Base-by-base conservation (phyloP, 1,139 yeast species). In the Kodamaea anthophila region DNA sequence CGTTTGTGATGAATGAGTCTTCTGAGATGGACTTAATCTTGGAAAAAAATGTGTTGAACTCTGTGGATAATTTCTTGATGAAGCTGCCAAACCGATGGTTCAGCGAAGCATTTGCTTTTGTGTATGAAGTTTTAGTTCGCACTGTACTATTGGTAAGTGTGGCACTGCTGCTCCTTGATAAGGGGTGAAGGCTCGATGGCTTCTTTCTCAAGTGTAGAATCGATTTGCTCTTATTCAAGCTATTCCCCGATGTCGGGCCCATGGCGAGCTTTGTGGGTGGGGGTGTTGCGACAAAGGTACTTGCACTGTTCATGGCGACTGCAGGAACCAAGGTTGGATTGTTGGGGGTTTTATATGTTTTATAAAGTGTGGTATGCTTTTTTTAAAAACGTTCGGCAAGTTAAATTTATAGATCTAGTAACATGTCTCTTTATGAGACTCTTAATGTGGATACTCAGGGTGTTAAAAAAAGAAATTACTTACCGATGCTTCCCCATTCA, bases 1-100 rank as follows among this genome's bases (percentile, higher is more conserved):
- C 71, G 45, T 67, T 68, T 11, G 61, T 55, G 13, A 52, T 49
- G 30, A 67, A 56, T 7, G 60, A 63, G 23, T 62, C 68, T 41
- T 69, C 72, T 3, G 74, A 59, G 2, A 70, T 38, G 8, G 60
- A 46, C 31, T 57, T 55, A 21, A 71, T 31, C 29, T 55, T 52
- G 10, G 48, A 42, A 19, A 65, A 30, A 30, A 70, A 51, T 11
- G 51, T 38, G 42, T 47, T 53, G 49, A 61, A 60, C 49, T 60
- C 66, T 23, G 44, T 35, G 3, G 66, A 47, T 16, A 70, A 48
- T 28, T 53, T 53, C 27, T 50, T 58, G 29, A 67, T 51, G 21
- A 67, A 42, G 13, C 52, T 26, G 7, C 37, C 37, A 13, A 34
- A 21, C 18, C 27, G 23, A 18, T 24, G 27, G 10, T 24, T 24